Conservation (phyloP, 23 red algal species). For the Chondrus crispus region DNA sequence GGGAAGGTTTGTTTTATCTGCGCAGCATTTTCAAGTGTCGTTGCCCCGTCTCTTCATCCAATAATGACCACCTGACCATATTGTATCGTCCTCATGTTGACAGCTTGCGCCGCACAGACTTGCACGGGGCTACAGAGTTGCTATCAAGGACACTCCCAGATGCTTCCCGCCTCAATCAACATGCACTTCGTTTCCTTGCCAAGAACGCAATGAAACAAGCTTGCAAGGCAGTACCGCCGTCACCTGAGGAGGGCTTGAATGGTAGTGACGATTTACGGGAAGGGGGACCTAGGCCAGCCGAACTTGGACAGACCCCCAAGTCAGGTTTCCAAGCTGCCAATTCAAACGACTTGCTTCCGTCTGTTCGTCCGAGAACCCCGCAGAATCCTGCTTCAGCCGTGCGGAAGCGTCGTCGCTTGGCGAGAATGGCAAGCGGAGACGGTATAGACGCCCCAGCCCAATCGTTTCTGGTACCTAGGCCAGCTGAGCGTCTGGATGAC, state of each 20-base stretch:
- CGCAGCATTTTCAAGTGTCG: too few species aligned
- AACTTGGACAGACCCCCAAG: not conserved
- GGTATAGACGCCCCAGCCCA: not conserved
- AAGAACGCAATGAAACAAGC: constrained; percentile 38
- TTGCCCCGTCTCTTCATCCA: too few species aligned
- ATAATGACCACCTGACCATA: too few species aligned
- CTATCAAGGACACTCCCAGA: constrained; percentile 35
- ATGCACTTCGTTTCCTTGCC: constrained; percentile 12
- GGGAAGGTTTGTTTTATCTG: constrained; percentile 40
- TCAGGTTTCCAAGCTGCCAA: not conserved
- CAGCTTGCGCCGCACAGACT: constrained; percentile 20
- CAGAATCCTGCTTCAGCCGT: not conserved
- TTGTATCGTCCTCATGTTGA: too few species aligned
- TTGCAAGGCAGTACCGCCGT: not conserved
- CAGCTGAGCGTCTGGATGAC: constrained; percentile 53
- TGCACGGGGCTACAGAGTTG: not conserved
- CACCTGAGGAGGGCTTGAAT: not conserved
- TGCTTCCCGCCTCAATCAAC: constrained; percentile 18
- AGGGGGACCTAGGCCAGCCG: not conserved
- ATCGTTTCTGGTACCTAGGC: constrained; percentile 46
- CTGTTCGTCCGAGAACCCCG: constrained; percentile 23
- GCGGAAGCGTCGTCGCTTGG: constrained; percentile 13
- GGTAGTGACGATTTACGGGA: not conserved
- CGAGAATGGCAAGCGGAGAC: not conserved
- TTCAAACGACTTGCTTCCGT: constrained; percentile 61